phyloP scores from a whole-genome alignment of 768 basidiomycete species.

The Lactarius evosmus region DNA sequence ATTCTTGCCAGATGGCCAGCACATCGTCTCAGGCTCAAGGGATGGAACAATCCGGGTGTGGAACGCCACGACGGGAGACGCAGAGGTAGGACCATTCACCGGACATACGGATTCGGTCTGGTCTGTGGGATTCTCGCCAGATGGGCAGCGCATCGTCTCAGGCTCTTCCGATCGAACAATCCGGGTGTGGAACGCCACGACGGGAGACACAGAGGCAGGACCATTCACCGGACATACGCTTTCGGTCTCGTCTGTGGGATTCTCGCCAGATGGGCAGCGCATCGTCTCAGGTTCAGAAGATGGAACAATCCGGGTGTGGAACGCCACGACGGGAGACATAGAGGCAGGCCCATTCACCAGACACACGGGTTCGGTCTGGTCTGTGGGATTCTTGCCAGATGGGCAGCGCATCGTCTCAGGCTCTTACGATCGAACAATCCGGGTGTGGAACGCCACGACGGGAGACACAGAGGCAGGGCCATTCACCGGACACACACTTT shows the following conservation, averaged over 20 bases:
- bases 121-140: neutral
- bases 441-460: neutral
- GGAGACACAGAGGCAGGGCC: too few relatives aligned
- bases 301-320: too few relatives aligned
- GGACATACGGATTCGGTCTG: neutral
- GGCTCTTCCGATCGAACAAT: neutral
- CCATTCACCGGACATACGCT: neutral
- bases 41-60: too few relatives aligned
- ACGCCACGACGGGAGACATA: too few relatives aligned
- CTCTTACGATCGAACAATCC: too few relatives aligned
- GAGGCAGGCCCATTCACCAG: neutral
- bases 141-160: neutral
- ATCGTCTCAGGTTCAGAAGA: constrained; percentile 33
- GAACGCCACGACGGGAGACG: neutral
- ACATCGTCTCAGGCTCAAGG: too few relatives aligned
- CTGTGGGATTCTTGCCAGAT: too few relatives aligned
- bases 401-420: neutral
- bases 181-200: neutral
- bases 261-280: constrained; percentile 8
- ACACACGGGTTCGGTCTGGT: neutral
- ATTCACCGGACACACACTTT: constrained; percentile 10
- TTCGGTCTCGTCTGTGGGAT: constrained; percentile 6
- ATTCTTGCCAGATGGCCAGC: constrained; percentile 4
- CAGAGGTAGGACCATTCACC: neutral
- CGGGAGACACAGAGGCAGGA: neutral